Percentiles rank a stretch among this genome's conserved stretches.
These are phyloP conservation scores for Parathielavia appendiculata DNA, from an alignment of 495 filamentous ascomycete genomes.

Conservation along the genomic window DNA sequence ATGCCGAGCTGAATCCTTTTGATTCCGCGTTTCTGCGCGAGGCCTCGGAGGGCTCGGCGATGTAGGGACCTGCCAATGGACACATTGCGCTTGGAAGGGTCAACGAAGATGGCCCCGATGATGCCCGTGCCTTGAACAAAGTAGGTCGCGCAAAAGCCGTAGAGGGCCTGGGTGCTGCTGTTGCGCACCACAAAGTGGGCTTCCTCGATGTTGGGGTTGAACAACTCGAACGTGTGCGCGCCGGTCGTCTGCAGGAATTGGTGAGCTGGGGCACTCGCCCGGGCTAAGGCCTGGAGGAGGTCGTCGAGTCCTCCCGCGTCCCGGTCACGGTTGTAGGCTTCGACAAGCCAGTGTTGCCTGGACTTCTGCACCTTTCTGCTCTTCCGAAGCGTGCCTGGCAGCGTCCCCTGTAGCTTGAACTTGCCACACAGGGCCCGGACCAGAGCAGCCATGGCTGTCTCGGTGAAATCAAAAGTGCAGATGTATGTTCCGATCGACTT, in stretches of 20 bases:
- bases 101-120: constrained; percentile 79
- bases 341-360: constrained; percentile 83
- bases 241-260: constrained; percentile 59
- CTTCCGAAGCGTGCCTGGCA: constrained; percentile 78
- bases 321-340: constrained; percentile 71
- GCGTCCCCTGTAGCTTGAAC: constrained; percentile 59
- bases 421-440: constrained; percentile 79
- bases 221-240: constrained; percentile 70
- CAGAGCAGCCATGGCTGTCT: constrained; percentile 76
- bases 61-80: constrained; percentile 84
- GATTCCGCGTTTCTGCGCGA: constrained; percentile 60
- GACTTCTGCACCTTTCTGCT: constrained; percentile 77
- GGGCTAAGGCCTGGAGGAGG: constrained; percentile 59
- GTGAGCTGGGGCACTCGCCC: constrained; percentile 52
- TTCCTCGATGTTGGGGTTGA: constrained; percentile 62
- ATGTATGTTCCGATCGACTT: constrained; percentile 79
- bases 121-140: constrained; percentile 68
- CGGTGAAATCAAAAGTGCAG: constrained; percentile 91
- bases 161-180: constrained; percentile 78
- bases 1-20: constrained; percentile 75
- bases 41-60: constrained; percentile 64
- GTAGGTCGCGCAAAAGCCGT: constrained; percentile 86
- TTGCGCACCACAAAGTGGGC: constrained; percentile 87
- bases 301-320: constrained; percentile 65
- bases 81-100: constrained; percentile 73